Percentiles rank a stretch among this genome's conserved stretches.
These are phyloP conservation scores for Chernovozyma sophiae-reginae DNA, from an alignment of 1,139 yeast species.

Conservation along the genomic window DNA sequence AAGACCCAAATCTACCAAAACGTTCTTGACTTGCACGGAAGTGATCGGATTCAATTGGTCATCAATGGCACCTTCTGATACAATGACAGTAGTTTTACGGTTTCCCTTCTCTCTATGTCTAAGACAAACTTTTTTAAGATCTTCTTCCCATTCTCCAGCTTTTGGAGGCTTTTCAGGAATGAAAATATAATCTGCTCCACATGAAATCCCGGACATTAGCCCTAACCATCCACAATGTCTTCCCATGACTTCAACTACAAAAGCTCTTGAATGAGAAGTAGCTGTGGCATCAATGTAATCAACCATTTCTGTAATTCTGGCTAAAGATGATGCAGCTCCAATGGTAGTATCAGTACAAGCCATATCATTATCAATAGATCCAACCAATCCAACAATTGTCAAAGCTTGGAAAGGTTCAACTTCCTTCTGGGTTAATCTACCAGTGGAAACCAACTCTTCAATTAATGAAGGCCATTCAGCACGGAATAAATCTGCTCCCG, in stretches of 20 bases:
- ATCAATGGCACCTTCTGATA: constrained; percentile 96
- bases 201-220: constrained; percentile 91
- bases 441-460: constrained; percentile 56
- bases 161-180: constrained; percentile 87
- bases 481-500: constrained; percentile 95
- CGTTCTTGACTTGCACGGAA: constrained; percentile 73
- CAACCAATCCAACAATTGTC: constrained; percentile 92
- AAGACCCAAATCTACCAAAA: constrained; percentile 75
- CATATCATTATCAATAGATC: constrained; percentile 97
- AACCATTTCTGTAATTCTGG: constrained; percentile 87
- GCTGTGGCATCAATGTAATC: constrained; percentile 98
- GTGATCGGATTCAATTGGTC: constrained; percentile 77
- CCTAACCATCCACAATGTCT: constrained; percentile 99
- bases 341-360: constrained; percentile 93
- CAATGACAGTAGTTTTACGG: constrained; percentile 91
- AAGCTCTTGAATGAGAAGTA: constrained; percentile 93
- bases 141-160: constrained; percentile 67
- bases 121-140: constrained; percentile 63
- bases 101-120: constrained; percentile 85
- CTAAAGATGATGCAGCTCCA: constrained; percentile 92
- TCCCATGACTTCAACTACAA: constrained; percentile 98
- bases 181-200: constrained; percentile 91
- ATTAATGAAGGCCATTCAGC: constrained; percentile 89
- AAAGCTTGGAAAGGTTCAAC: constrained; percentile 61
- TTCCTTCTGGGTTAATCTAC: constrained; percentile 54